phyloP scores from a whole-genome alignment of 495 filamentous ascomycete species.

The Hypomontagnella submonticulosa region DNA sequence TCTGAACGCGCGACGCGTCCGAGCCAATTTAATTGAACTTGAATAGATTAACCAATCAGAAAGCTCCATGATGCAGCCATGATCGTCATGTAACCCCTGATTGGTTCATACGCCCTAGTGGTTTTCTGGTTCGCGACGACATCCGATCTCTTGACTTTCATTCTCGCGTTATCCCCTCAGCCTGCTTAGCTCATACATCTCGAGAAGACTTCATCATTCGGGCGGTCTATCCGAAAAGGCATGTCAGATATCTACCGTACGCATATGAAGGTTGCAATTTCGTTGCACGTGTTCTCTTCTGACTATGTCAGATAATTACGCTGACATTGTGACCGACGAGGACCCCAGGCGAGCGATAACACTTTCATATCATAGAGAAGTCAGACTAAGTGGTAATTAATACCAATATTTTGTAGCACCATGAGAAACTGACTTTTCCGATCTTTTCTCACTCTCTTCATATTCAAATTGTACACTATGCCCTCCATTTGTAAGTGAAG shows the following conservation, averaged over 20 bases:
- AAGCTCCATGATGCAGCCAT: conserved; percentile 6
- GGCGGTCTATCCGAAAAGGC: not conserved
- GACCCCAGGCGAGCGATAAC: not conserved
- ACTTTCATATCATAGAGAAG: no score
- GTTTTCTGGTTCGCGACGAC: conserved; percentile 28
- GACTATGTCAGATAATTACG: not conserved
- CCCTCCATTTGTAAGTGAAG: conserved; percentile 3
- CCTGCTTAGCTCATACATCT: conserved; percentile 16
- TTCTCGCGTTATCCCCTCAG: conserved; percentile 5
- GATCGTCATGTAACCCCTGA: conserved; percentile 30
- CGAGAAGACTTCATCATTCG: conserved; percentile 1
- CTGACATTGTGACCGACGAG: conserved; percentile 11
- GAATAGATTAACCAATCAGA: conserved; percentile 25
- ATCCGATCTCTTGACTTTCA: conserved; percentile 21
- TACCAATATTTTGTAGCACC: no score
- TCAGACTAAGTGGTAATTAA: no score
- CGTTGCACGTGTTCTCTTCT: conserved; percentile 8
- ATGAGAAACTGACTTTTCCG: no score
- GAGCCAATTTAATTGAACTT: conserved; percentile 36
- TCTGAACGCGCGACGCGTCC: conserved; percentile 28
- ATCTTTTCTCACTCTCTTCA: no score
- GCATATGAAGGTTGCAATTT: conserved; percentile 11
- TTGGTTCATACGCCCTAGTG: conserved; percentile 16
- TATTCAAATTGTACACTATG: no score
- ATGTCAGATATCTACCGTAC: not conserved